Conservation (phyloP, 805 yeast species). For the Pichia ethanolica region DNA sequence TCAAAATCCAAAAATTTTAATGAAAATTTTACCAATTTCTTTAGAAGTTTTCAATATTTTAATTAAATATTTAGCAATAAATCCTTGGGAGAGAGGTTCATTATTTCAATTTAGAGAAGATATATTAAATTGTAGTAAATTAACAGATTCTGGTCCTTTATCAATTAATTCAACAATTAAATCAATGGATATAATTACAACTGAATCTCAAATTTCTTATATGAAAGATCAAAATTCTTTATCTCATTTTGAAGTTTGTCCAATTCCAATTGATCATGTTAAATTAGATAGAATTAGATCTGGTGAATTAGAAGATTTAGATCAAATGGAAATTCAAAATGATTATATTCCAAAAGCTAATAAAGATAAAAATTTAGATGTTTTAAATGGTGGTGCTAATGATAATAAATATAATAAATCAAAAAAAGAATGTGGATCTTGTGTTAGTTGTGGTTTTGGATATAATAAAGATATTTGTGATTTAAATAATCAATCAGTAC, state of each 20-base stretch:
- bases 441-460: slow-evolving; percentile 24
- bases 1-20: slow-evolving; percentile 45
- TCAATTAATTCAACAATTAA: slow-evolving; percentile 23
- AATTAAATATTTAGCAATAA: slow-evolving; percentile 33
- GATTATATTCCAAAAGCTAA: slow-evolving; percentile 24
- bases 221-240: slow-evolving; percentile 1
- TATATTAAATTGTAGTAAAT: slow-evolving; percentile 25
- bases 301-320: slow-evolving; percentile 22
- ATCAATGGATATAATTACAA: slow-evolving; percentile 21
- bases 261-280: slow-evolving; percentile 31
- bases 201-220: slow-evolving; percentile 18
- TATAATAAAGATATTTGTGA: background rate
- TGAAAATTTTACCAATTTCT: slow-evolving; percentile 68
- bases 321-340: slow-evolving; percentile 23
- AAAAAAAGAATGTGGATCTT: slow-evolving; percentile 22
- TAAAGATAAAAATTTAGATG: slow-evolving; percentile 4
- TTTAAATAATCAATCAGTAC: background rate
- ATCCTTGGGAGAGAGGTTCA: slow-evolving; percentile 42
- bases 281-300: slow-evolving; percentile 23
- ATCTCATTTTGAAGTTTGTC: slow-evolving; percentile 20
- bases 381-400: slow-evolving; percentile 2
- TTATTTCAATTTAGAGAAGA: slow-evolving; percentile 34
- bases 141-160: slow-evolving; percentile 30
- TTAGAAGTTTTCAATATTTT: slow-evolving; percentile 50
- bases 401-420: background rate